Conservation (phyloP, 495 filamentous ascomycete species). For the Daldinia bambusicola region DNA sequence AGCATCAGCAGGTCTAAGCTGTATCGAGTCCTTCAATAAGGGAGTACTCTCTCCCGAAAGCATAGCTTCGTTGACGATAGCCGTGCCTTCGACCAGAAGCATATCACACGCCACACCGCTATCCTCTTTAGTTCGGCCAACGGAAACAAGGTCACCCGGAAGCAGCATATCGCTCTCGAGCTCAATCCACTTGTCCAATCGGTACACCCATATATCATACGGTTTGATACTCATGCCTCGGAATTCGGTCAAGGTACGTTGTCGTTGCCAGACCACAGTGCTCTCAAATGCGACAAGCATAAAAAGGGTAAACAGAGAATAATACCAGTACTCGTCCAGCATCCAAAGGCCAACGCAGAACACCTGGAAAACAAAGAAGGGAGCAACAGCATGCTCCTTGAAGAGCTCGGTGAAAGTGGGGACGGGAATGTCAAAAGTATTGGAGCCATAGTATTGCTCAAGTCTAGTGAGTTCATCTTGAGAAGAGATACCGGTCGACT, state of each 20-base stretch:
- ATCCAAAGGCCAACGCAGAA: conserved; percentile 99
- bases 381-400: conserved; percentile 97
- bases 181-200: conserved; percentile 86
- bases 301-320: conserved; percentile 97
- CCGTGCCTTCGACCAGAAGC: conserved; percentile 90
- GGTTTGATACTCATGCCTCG: conserved; percentile 99
- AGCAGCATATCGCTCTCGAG: conserved; percentile 92
- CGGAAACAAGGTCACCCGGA: conserved; percentile 95
- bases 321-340: conserved; percentile 99
- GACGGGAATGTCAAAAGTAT: conserved; percentile 98
- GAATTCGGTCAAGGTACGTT: conserved; percentile 96
- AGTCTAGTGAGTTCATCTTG: conserved; percentile 78
- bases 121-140: conserved; percentile 95
- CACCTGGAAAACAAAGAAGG: conserved; percentile 99
- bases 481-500: conserved; percentile 74
- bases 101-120: conserved; percentile 98
- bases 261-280: conserved; percentile 98
- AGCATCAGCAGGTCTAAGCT: conserved; percentile 88
- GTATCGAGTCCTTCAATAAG: conserved; percentile 93
- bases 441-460: conserved; percentile 92
- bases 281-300: conserved; percentile 98
- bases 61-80: conserved; percentile 99
- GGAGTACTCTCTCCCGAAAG: conserved; percentile 97
- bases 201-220: conserved; percentile 90
- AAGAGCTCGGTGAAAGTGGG: conserved; percentile 95